Evolutionary conservation across 805 yeast species (phyloP).

Genomic region (Saccharomyces kudriavzevii): DNA sequence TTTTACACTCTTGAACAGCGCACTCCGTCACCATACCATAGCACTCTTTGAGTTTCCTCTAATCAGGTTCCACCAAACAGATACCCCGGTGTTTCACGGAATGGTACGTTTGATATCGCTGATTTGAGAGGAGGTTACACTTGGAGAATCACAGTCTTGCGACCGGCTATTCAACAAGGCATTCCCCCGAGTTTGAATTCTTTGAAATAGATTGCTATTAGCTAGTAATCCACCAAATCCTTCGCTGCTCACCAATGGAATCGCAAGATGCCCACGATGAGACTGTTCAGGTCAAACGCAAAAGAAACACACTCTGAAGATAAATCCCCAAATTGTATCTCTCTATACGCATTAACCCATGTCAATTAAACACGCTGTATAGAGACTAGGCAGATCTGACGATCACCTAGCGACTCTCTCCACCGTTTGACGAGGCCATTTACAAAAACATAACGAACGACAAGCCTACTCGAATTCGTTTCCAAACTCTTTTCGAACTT

Average conservation of each 20-base stretch:
- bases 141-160: slow-evolving; percentile 18
- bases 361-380: slow-evolving; percentile 21
- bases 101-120: slow-evolving; percentile 22
- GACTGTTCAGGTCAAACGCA: slow-evolving; percentile 27
- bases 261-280: slow-evolving; percentile 28
- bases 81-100: slow-evolving; percentile 20
- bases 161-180: slow-evolving; percentile 25
- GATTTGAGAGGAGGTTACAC: slow-evolving; percentile 30
- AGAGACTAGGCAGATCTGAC: slow-evolving; percentile 26
- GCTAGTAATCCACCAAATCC: slow-evolving; percentile 32
- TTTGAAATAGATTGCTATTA: slow-evolving; percentile 24
- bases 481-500: slow-evolving; percentile 25
- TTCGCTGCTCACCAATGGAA: slow-evolving; percentile 29
- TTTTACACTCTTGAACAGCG: slow-evolving; percentile 13
- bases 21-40: slow-evolving; percentile 18
- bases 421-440: slow-evolving; percentile 30
- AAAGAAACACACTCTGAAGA: slow-evolving; percentile 1
- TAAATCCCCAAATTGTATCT: slow-evolving; percentile 1
- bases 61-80: slow-evolving; percentile 25
- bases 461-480: slow-evolving; percentile 22
- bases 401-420: slow-evolving; percentile 30
- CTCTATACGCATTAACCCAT: slow-evolving; percentile 2
- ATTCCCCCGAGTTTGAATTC: slow-evolving; percentile 25
- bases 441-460: slow-evolving; percentile 13
- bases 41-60: slow-evolving; percentile 29